phyloP scores from a whole-genome alignment of 345 rosid species.

The Aurinia saxatilis region DNA sequence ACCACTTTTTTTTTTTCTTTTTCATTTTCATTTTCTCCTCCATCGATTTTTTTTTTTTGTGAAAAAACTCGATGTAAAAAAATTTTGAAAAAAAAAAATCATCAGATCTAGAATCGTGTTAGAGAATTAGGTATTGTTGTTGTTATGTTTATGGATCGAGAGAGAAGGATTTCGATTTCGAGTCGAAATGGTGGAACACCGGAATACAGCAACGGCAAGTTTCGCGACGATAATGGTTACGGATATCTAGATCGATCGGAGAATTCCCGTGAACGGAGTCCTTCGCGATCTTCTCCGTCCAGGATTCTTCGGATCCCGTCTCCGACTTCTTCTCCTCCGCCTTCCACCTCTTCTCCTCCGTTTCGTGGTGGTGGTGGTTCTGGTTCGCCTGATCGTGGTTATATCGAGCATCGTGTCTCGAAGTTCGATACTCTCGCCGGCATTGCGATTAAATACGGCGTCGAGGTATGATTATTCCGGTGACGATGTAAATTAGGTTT shows the following conservation, averaged over 20 bases:
- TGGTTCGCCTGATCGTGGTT: conserved; percentile 30
- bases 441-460: conserved; percentile 87
- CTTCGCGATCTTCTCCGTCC: conserved; percentile 23
- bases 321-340: conserved; percentile 30
- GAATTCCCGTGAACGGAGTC: conserved; percentile 22
- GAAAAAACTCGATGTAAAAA: conserved; percentile 1
- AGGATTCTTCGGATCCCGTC: conserved; percentile 27
- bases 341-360: conserved; percentile 21
- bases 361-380: conserved; percentile 1
- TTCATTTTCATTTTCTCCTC: neutral
- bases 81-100: neutral
- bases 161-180: conserved; percentile 22
- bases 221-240: conserved; percentile 29
- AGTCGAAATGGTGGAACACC: conserved; percentile 13
- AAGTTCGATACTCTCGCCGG: conserved; percentile 88
- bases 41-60: neutral
- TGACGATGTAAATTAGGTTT: neutral
- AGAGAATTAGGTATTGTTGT: no score
- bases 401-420: conserved; percentile 63
- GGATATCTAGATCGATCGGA: conserved; percentile 30
- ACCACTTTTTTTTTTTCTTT: no score
- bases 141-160: conserved; percentile 40
- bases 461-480: conserved; percentile 45
- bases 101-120: conserved; percentile 16
- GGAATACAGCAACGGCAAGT: conserved; percentile 20